Evolutionary conservation across 179 eudicot genomes (phyloP), one percentile per base, ranked within the genome.

Genomic region (Patellifolia procumbens): DNA sequence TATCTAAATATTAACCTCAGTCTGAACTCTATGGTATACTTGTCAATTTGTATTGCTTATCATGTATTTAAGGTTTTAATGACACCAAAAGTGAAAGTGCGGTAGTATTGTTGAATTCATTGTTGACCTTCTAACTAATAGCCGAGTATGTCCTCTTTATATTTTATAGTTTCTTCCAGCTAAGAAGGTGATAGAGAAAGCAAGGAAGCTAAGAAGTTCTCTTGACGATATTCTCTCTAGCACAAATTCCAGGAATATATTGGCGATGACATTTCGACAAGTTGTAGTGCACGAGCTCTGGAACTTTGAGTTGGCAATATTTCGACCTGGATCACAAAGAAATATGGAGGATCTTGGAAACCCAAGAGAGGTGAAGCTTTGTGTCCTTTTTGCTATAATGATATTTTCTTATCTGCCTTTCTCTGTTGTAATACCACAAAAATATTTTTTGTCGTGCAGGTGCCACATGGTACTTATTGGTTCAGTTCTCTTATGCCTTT

Each of bases 231-330:
- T 91, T 68, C 76, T 88, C 17, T 78, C 81, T 8, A 77, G 86
- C 59, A 85, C 87, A 66, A 63, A 83, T 55, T 84, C 96, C 62
- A 78, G 80, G 74, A 88, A 90, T 61, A 87, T 91, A 83, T 90
- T 96, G 52, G 96, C 96, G 7, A 88, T 89, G 98, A 93, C 97
- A 22, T 96, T 93, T 83, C 86, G 98, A 81, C 99, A 96, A 89
- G 99, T 93, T 68, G 88, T 89, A 59, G 19, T 96, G 45, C 81
- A 87, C 58, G 85, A 88, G 83, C 94, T 93, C 52, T 89, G 93
- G 96, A 90, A 82, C 84, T 85, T 89, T 56, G 96, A 93, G 69
- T 76, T 96, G 84, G 80, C 82, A 46, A 59, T 88, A 46, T 89
- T 90, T 74, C 73, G 73, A 43, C 99, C 99, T 67, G 98, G 98